phyloP scores from a whole-genome alignment of 192 early-diverging fungal species.

The Backusella psychrophila region DNA sequence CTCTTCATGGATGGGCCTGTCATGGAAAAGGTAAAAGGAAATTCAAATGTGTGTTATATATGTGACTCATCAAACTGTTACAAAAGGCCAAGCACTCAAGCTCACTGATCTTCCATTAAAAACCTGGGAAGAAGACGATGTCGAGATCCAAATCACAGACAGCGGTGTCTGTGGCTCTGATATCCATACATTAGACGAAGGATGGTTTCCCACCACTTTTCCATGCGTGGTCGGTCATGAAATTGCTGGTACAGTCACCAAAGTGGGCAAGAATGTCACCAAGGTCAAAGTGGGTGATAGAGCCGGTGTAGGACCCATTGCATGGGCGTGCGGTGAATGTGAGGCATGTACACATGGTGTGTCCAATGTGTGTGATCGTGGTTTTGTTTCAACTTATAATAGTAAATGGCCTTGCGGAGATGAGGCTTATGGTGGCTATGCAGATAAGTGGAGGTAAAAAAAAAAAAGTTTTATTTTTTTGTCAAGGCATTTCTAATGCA shows the following conservation, averaged over 20 bases:
- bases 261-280: constrained; percentile 37
- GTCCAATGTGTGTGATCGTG: constrained; percentile 42
- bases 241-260: constrained; percentile 45
- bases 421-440: constrained; percentile 49
- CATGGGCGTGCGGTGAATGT: constrained; percentile 53
- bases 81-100: neutral
- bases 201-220: constrained; percentile 21
- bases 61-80: neutral
- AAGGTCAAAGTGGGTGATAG: constrained; percentile 46
- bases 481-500: too few species aligned
- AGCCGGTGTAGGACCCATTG: constrained; percentile 62
- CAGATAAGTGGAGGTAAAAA: constrained; percentile 33
- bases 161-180: constrained; percentile 81
- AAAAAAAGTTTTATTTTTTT: too few species aligned
- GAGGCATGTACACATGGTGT: constrained; percentile 37
- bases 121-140: constrained; percentile 31
- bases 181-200: constrained; percentile 54
- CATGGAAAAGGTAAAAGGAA: constrained; percentile 17
- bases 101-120: neutral
- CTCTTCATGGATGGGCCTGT: constrained; percentile 26
- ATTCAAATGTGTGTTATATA: neutral
- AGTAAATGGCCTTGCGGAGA: constrained; percentile 30
- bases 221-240: constrained; percentile 56
- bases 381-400: constrained; percentile 49
- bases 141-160: constrained; percentile 52